These are phyloP conservation scores for Pseudocercospora fijiensis DNA, from an alignment of 2,329 filamentous ascomycete genomes.

Conservation along the genomic window DNA sequence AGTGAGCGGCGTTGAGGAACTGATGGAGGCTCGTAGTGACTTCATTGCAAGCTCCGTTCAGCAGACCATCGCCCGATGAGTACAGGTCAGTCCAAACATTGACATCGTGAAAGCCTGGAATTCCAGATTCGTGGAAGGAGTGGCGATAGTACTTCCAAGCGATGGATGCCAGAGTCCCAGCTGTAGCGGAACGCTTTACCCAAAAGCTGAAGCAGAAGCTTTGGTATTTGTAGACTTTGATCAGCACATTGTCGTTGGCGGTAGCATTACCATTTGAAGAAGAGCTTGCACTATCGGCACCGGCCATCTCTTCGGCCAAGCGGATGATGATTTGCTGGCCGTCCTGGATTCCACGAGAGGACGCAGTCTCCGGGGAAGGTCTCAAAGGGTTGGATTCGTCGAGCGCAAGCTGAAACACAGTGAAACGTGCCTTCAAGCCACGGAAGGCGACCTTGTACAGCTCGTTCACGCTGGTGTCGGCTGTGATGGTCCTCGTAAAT, in stretches of 20 bases:
- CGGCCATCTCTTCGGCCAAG: constrained; percentile 22
- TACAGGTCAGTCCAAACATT: constrained; percentile 19
- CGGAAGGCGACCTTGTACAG: constrained; percentile 35
- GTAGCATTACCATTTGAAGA: background rate
- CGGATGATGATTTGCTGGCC: constrained; percentile 21
- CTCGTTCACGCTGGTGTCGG: constrained; percentile 18
- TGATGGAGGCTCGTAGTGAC: constrained; percentile 14
- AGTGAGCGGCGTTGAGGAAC: constrained; percentile 23
- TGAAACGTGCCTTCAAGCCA: constrained; percentile 31
- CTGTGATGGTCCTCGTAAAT: constrained; percentile 16
- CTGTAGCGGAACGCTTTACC: constrained; percentile 27
- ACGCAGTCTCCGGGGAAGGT: constrained; percentile 3
- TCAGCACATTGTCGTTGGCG: constrained; percentile 7
- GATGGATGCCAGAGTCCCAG: constrained; percentile 24
- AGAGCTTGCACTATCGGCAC: background rate
- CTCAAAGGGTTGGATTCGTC: constrained; percentile 6
- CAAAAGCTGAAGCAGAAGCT: constrained; percentile 29
- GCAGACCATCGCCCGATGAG: constrained; percentile 18
- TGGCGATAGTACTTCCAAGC: constrained; percentile 33
- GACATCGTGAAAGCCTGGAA: background rate
- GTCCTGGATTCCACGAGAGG: constrained; percentile 2
- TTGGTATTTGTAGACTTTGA: constrained; percentile 24
- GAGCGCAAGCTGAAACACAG: constrained; percentile 30
- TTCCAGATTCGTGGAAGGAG: background rate
- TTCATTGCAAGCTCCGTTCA: background rate